A percentile compares a stretch with the other conserved stretches of the same genome.
phyloP scores from a whole-genome alignment of 352 stramenopile species.

The Peronospora destructor region DNA sequence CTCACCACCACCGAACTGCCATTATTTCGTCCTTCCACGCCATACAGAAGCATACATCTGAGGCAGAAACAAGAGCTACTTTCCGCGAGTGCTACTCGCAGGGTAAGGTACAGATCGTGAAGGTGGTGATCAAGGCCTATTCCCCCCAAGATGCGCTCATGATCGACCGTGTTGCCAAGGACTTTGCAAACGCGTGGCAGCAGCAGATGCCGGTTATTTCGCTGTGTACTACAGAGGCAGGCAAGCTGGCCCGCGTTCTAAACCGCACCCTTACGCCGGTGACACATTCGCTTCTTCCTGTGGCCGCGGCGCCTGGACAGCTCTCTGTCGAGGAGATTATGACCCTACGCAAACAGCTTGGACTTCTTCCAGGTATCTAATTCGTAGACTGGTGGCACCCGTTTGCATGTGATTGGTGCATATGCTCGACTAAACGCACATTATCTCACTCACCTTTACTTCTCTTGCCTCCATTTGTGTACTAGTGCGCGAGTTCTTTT shows the following conservation, averaged over 20 bases:
- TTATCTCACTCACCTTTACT: slow-evolving; percentile 19
- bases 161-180: slow-evolving; percentile 60
- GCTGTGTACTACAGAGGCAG: slow-evolving; percentile 89
- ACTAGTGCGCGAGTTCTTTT: slow-evolving; percentile 82
- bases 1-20: slow-evolving; percentile 36
- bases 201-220: slow-evolving; percentile 90
- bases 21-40: slow-evolving; percentile 80
- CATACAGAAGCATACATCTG: slow-evolving; percentile 42
- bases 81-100: slow-evolving; percentile 67
- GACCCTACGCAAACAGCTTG: slow-evolving; percentile 69
- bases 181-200: slow-evolving; percentile 43
- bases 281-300: slow-evolving; percentile 90
- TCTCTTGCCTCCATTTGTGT: slow-evolving; percentile 12
- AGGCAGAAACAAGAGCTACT: slow-evolving; percentile 42
- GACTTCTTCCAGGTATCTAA: slow-evolving; percentile 77
- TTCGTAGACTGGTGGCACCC: slow-evolving; percentile 13
- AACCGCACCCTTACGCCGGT: slow-evolving; percentile 95
- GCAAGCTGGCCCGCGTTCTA: slow-evolving; percentile 90
- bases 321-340: slow-evolving; percentile 93
- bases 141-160: slow-evolving; percentile 81
- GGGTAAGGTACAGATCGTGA: slow-evolving; percentile 82
- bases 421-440: slow-evolving; percentile 16
- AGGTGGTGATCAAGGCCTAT: slow-evolving; percentile 87
- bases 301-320: slow-evolving; percentile 92
- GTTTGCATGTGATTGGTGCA: slow-evolving; percentile 4